These are phyloP conservation scores for Pythium biforme DNA, from an alignment of 352 stramenopile species.

Conservation along the genomic window DNA sequence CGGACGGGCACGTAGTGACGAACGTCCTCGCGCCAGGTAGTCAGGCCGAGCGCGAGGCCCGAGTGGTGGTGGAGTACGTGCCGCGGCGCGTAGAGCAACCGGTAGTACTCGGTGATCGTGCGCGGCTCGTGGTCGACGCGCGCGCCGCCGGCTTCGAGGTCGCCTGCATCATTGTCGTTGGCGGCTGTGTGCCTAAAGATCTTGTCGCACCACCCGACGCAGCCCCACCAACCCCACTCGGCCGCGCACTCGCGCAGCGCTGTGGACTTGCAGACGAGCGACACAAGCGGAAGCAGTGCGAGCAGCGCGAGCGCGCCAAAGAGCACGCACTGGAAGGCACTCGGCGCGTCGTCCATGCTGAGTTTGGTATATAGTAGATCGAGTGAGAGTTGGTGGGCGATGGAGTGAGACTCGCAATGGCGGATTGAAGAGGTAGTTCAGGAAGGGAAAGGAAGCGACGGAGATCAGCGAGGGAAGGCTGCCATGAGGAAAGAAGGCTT, in stretches of 20 bases:
- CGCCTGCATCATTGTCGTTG: not conserved
- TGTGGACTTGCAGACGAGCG: conserved; percentile 8
- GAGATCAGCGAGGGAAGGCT: too few species aligned
- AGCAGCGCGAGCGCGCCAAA: conserved; percentile 17
- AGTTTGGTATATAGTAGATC: too few species aligned
- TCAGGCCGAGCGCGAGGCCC: conserved; percentile 44
- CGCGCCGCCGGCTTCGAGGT: not conserved
- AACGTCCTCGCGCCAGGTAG: conserved; percentile 66
- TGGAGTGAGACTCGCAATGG: not conserved
- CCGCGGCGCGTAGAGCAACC: conserved; percentile 3
- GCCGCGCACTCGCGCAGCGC: conserved; percentile 1
- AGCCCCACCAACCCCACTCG: conserved; percentile 10
- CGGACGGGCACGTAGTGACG: conserved; percentile 31
- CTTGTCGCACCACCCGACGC: not conserved
- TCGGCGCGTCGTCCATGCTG: conserved; percentile 10
- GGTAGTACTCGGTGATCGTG: conserved; percentile 14
- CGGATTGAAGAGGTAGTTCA: not conserved
- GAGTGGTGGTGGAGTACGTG: not conserved
- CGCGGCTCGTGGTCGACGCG: not conserved
- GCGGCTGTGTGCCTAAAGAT: not conserved
- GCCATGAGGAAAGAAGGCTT: too few species aligned
- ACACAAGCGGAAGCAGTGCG: conserved; percentile 3
- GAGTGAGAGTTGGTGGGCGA: too few species aligned
- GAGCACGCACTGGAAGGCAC: conserved; percentile 5
- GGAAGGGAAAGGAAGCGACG: too few species aligned